These are phyloP conservation scores for Trichoderma virens DNA, from an alignment of 495 filamentous ascomycete species.

Conservation along the genomic window DNA sequence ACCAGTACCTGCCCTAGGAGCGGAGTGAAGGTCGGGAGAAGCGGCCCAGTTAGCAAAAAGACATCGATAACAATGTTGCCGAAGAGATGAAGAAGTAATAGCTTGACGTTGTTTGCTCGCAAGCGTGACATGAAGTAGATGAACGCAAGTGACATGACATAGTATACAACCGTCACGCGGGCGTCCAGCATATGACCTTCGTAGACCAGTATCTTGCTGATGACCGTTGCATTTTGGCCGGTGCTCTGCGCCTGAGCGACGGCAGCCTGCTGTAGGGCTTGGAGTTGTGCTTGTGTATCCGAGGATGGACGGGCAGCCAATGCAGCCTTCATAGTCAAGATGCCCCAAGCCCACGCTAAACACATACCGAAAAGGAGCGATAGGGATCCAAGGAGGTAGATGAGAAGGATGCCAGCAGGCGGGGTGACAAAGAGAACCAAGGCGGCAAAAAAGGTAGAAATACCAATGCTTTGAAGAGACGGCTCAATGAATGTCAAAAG, in stretches of 20 bases:
- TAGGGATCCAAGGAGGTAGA: conserved; percentile 7
- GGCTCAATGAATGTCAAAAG: conserved; percentile 34
- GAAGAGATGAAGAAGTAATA: not conserved
- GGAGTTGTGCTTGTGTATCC: not conserved
- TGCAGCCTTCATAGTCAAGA: conserved; percentile 8
- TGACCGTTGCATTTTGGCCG: not conserved
- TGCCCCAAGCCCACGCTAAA: conserved; percentile 5
- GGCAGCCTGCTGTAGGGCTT: not conserved
- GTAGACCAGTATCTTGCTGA: not conserved
- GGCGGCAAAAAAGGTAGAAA: conserved; percentile 3
- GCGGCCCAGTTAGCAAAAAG: not conserved
- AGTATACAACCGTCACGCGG: conserved; percentile 2
- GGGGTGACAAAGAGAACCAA: conserved; percentile 5
- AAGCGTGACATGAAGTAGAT: not conserved
- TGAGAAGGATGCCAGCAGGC: conserved; percentile 3
- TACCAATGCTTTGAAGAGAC: not conserved
- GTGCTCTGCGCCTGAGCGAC: not conserved
- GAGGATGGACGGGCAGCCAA: not conserved
- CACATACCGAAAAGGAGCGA: conserved; percentile 6
- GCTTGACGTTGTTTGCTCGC: not conserved
- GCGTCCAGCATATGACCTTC: conserved; percentile 1
- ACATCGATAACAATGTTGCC: conserved; percentile 3
- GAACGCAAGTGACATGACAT: conserved; percentile 1
- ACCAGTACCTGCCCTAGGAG: not conserved
- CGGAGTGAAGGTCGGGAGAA: conserved; percentile 1